Conservation (phyloP, 768 basidiomycete species). For the Suillus subaureus region DNA sequence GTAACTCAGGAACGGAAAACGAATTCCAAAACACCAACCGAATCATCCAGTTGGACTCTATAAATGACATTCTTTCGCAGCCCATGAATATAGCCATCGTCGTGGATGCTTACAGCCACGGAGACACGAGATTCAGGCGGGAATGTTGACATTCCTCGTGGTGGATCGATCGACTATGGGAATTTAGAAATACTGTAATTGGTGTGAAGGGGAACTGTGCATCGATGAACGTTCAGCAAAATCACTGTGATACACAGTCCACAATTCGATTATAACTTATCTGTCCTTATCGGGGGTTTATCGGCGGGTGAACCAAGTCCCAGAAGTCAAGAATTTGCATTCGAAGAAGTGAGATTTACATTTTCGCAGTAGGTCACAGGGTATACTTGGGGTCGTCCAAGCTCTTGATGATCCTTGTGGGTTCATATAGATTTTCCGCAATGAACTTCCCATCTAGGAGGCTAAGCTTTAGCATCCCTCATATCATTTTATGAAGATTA, state of each 20-base stretch:
- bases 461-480: slow-evolving; percentile 11
- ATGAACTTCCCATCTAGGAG: slow-evolving; percentile 47
- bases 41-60: not conserved
- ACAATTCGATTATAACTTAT: not conserved
- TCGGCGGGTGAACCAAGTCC: not conserved
- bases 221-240: not conserved
- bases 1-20: not conserved
- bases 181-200: not conserved
- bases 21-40: not conserved
- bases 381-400: slow-evolving; percentile 40
- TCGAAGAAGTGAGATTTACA: not conserved
- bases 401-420: slow-evolving; percentile 44
- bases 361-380: slow-evolving; percentile 1
- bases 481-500: not conserved
- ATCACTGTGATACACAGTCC: not conserved
- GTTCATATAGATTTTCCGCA: slow-evolving; percentile 38
- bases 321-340: not conserved
- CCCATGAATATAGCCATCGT: not conserved
- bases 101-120: not conserved
- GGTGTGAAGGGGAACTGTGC: not conserved
- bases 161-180: slow-evolving; percentile 1
- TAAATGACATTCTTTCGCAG: not conserved
- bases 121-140: not conserved
- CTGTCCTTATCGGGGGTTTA: not conserved
- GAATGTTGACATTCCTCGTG: not conserved